Conservation (phyloP, 179 eudicot genomes). For the Kewa caespitosa region DNA sequence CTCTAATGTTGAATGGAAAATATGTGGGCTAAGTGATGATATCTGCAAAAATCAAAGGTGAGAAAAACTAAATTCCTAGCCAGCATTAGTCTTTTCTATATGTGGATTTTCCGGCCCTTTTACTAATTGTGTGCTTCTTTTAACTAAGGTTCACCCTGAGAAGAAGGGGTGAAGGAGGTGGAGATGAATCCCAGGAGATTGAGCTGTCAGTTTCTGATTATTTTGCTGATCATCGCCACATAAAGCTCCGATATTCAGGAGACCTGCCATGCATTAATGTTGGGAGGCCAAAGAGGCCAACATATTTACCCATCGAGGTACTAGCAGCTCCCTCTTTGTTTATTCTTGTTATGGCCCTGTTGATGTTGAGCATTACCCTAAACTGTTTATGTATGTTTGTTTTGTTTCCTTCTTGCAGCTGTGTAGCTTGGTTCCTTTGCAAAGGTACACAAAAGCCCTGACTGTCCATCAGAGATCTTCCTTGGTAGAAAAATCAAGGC, state of each 20-base stretch:
- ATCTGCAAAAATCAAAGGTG: constrained; percentile 6
- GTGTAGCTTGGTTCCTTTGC: constrained; percentile 9
- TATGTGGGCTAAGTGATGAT: constrained; percentile 15
- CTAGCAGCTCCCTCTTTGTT: not conserved
- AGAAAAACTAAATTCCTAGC: not conserved
- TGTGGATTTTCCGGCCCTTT: not conserved
- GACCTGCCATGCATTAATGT: constrained; percentile 20
- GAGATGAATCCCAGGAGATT: too few relatives aligned
- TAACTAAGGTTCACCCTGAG: too few relatives aligned
- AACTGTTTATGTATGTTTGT: not conserved
- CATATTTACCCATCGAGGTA: constrained; percentile 21
- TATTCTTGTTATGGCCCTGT: not conserved
- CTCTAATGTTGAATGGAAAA: constrained; percentile 5
- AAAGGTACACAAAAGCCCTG: constrained; percentile 16
- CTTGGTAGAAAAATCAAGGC: constrained; percentile 8
- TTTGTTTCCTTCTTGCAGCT: too few relatives aligned
- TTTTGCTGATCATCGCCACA: constrained; percentile 7
- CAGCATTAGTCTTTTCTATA: not conserved
- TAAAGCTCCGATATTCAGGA: constrained; percentile 9
- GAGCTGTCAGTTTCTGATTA: constrained; percentile 5
- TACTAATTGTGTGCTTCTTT: too few relatives aligned
- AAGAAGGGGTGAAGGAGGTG: too few relatives aligned
- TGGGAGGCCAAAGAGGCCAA: constrained; percentile 17
- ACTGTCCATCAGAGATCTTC: not conserved
- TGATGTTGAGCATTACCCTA: too few relatives aligned